Evolutionary conservation across 2,329 filamentous ascomycete species (phyloP).

Genomic region (Sporothrix luriei): DNA sequence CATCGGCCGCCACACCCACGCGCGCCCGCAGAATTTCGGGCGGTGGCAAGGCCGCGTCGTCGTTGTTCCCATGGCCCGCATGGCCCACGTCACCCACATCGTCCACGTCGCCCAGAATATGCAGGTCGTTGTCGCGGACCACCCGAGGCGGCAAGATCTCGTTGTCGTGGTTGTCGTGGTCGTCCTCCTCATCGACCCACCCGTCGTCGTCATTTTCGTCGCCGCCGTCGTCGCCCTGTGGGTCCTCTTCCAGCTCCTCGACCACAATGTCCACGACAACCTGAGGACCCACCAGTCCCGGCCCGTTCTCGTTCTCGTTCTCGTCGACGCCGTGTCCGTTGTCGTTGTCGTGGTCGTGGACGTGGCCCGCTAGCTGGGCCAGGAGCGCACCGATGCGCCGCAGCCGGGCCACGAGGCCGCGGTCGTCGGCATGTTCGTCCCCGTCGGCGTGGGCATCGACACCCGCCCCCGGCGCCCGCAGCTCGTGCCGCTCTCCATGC

Average conservation of each 20-base stretch:
- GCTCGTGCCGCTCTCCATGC: not conserved
- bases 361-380: not conserved
- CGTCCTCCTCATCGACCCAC: not conserved
- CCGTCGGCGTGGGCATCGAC: not conserved
- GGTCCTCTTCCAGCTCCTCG: conserved; percentile 19
- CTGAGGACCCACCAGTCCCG: not conserved
- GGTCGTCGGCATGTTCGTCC: not conserved
- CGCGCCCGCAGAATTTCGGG: conserved; percentile 7
- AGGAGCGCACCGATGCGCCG: not conserved
- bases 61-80: conserved; percentile 38
- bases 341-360: not conserved
- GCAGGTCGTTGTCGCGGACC: not conserved
- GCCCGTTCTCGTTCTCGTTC: not conserved
- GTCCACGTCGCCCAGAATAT: not conserved
- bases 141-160: conserved; percentile 10
- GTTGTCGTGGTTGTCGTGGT: not conserved
- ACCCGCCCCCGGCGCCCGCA: not conserved
- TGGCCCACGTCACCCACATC: conserved; percentile 35
- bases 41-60: conserved; percentile 37
- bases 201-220: not conserved
- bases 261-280: conserved; percentile 32
- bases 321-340: not conserved
- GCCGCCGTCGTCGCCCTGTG: not conserved
- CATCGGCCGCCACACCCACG: not conserved
- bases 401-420: not conserved